Conservation (phyloP, 352 stramenopile genomes). For the Aphanomyces stellatus region DNA sequence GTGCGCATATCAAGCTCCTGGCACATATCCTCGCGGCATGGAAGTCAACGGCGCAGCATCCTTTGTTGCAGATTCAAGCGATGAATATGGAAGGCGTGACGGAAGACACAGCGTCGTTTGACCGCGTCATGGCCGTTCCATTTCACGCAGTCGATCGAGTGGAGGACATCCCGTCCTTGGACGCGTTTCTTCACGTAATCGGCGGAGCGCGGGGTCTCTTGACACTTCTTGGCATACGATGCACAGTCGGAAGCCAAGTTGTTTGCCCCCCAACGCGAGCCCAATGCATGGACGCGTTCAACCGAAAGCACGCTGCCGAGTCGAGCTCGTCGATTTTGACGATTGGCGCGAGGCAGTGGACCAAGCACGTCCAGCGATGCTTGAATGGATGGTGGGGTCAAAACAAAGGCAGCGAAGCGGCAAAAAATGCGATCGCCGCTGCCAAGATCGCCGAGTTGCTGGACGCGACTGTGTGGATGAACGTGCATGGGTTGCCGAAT, state of each 20-base stretch:
- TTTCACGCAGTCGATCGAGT: conserved; percentile 16
- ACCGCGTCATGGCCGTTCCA: conserved; percentile 28
- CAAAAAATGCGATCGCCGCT: conserved; percentile 53
- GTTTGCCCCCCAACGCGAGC: conserved; percentile 40
- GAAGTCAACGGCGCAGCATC: conserved; percentile 28
- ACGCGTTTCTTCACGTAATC: conserved; percentile 30
- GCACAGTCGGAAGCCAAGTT: conserved; percentile 45
- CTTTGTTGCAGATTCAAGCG: conserved; percentile 23
- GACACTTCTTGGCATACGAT: conserved; percentile 53
- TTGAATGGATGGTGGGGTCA: conserved; percentile 51
- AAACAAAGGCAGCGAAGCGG: conserved; percentile 51
- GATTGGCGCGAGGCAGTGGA: conserved; percentile 61
- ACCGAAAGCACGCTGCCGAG: conserved; percentile 28
- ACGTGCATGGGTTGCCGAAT: conserved; percentile 69
- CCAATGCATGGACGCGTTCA: conserved; percentile 52
- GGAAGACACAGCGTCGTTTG: conserved; percentile 25
- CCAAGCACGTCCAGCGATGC: conserved; percentile 69
- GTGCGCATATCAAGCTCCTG: conserved; percentile 37
- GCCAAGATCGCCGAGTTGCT: conserved; percentile 44
- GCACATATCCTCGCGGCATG: conserved; percentile 34
- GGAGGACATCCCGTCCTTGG: conserved; percentile 5
- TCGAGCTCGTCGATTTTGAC: conserved; percentile 33
- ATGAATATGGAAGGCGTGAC: conserved; percentile 31
- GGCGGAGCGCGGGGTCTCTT: conserved; percentile 50
- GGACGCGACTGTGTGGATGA: conserved; percentile 60